These are phyloP conservation scores for Blumeriella jaapii DNA, from an alignment of 2,329 filamentous ascomycete genomes.

Conservation along the genomic window DNA sequence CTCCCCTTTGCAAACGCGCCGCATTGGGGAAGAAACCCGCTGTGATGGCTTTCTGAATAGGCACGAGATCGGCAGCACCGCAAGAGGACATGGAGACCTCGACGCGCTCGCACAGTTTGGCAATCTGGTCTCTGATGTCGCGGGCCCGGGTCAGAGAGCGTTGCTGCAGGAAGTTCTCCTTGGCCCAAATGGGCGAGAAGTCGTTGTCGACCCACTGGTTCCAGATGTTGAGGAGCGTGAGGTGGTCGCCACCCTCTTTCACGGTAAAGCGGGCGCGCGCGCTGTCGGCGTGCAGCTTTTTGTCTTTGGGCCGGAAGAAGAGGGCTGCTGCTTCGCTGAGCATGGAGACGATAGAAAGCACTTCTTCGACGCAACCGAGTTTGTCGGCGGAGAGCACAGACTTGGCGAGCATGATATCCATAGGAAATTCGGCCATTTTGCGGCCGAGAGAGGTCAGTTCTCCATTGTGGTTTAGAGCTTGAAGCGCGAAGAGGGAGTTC, in stretches of 20 bases:
- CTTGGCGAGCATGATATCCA: slow-evolving; percentile 84
- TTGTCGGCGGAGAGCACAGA: slow-evolving; percentile 80
- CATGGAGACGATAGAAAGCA: slow-evolving; percentile 90
- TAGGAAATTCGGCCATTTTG: slow-evolving; percentile 92
- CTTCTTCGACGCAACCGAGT: slow-evolving; percentile 86
- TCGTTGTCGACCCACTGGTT: slow-evolving; percentile 92
- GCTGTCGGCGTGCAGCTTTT: slow-evolving; percentile 90
- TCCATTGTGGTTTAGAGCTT: slow-evolving; percentile 78
- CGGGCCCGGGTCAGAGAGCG: slow-evolving; percentile 78
- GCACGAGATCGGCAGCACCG: slow-evolving; percentile 59
- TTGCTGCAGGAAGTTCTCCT: slow-evolving; percentile 90
- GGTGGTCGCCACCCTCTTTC: slow-evolving; percentile 81
- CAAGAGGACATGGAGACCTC: slow-evolving; percentile 64
- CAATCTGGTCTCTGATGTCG: slow-evolving; percentile 85
- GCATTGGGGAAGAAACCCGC: slow-evolving; percentile 93
- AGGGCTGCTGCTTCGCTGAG: slow-evolving; percentile 77
- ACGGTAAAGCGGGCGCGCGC: slow-evolving; percentile 81
- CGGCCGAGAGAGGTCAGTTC: slow-evolving; percentile 83
- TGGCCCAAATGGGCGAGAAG: slow-evolving; percentile 76
- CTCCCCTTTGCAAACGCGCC: slow-evolving; percentile 68
- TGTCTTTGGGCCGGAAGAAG: slow-evolving; percentile 93
- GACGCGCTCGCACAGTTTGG: slow-evolving; percentile 84
- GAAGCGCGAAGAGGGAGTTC: slow-evolving; percentile 83
- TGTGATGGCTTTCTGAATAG: slow-evolving; percentile 79
- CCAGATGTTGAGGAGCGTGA: slow-evolving; percentile 85